A percentile compares a stretch with the other conserved stretches of the same genome.
Evolutionary conservation across 2,329 filamentous ascomycete genomes (phyloP).

Genomic region (Alternaria triticimaculans): DNA sequence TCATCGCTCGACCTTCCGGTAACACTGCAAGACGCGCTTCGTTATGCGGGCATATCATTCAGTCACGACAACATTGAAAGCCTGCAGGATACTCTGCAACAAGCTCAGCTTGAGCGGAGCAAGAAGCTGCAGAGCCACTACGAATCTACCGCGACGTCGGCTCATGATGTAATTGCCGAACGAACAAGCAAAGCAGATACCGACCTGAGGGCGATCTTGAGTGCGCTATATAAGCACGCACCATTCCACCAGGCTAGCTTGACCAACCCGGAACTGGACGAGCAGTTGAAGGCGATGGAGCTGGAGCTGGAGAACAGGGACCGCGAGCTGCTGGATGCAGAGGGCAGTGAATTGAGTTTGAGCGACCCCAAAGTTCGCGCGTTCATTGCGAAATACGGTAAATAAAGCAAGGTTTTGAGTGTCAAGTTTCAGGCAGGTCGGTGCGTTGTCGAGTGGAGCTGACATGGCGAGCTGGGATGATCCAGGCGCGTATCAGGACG

Average conservation of each 20-base stretch:
- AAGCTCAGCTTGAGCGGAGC: slow-evolving; percentile 40
- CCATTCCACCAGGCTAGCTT: slow-evolving; percentile 38
- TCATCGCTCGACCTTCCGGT: slow-evolving; percentile 38
- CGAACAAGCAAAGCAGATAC: slow-evolving; percentile 46
- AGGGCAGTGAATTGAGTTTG: slow-evolving; percentile 40
- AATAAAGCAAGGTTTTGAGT: slow-evolving; percentile 12
- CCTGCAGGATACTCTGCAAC: slow-evolving; percentile 37
- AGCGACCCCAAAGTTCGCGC: slow-evolving; percentile 38
- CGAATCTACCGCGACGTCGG: slow-evolving; percentile 36
- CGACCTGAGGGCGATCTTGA: slow-evolving; percentile 46
- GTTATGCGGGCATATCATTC: slow-evolving; percentile 41
- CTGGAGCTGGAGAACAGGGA: slow-evolving; percentile 47
- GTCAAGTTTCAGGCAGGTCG: neutral
- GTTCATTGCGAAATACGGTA: slow-evolving; percentile 43
- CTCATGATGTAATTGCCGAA: slow-evolving; percentile 45
- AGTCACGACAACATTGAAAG: slow-evolving; percentile 35
- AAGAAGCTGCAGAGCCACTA: slow-evolving; percentile 46
- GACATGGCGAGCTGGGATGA: slow-evolving; percentile 2
- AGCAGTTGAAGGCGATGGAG: slow-evolving; percentile 46
- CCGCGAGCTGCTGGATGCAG: slow-evolving; percentile 47
- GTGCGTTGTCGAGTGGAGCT: slow-evolving; percentile 11
- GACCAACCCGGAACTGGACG: slow-evolving; percentile 34
- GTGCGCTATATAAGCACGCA: slow-evolving; percentile 49
- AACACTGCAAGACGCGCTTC: slow-evolving; percentile 44
- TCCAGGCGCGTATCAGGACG: neutral